Percentiles rank a stretch among this genome's conserved stretches.
phyloP scores from a whole-genome alignment of 139 green algal species.

The Zygnema cylindricum region DNA sequence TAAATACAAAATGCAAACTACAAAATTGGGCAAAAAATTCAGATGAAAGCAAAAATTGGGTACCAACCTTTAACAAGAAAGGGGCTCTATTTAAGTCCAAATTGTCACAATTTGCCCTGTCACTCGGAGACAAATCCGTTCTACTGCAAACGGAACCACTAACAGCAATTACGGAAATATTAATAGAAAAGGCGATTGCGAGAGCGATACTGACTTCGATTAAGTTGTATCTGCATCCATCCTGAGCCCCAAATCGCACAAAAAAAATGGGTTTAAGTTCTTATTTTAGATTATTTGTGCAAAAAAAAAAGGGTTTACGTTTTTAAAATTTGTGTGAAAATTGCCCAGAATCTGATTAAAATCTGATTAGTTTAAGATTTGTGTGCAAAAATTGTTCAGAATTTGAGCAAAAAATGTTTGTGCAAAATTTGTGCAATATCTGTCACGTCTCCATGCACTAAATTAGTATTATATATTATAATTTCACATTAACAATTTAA shows the following conservation, averaged over 20 bases:
- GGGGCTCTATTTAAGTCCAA: conserved; percentile 51
- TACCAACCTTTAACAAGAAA: conserved; percentile 49
- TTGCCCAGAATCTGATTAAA: no score
- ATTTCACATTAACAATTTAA: no score
- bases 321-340: no score
- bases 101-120: conserved; percentile 22
- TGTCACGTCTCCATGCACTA: no score
- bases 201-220: conserved; percentile 80
- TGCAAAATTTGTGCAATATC: no score
- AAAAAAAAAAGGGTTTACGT: not conserved
- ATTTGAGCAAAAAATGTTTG: no score
- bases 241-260: conserved; percentile 22
- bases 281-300: not conserved
- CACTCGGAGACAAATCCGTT: not conserved
- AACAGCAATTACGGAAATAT: conserved; percentile 83
- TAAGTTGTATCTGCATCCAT: conserved; percentile 78
- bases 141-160: conserved; percentile 46
- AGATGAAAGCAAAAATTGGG: no score
- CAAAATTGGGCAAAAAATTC: no score
- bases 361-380: no score
- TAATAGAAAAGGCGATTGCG: conserved; percentile 81
- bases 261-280: not conserved
- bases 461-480: no score
- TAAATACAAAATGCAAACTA: no score
- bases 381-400: no score